Base-by-base conservation (phyloP, 768 basidiomycete species). In the Stropharia rugosoannulata region DNA sequence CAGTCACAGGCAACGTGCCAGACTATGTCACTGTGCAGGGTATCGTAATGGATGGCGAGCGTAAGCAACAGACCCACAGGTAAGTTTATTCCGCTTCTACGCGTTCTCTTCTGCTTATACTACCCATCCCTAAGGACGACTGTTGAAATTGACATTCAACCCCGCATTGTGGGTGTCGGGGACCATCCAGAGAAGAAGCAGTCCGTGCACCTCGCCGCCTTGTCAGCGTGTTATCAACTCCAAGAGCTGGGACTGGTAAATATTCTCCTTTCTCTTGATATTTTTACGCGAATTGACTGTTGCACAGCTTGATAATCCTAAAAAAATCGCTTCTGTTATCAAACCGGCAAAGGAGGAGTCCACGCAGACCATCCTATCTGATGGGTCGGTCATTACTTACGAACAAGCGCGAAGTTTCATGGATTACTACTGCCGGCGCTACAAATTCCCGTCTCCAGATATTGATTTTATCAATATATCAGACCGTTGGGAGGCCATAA, bases 361-460 rank as follows among this genome's bases (percentile, higher is more conserved):
- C 27, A 66, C 59, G 0, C 65, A 70, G 25, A 57, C 68, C 36
- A 57, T 58, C 8, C 74, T 95, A 10, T 82, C 85, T 2, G 88
- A 93, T 63, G 84, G 85, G 22, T 78, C 82, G 10, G 63, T 71
- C 18, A 80, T 95, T 59, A 74, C 73, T 6, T 86, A 86, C 49
- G 90, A 92, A 49, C 80, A 80, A 49, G 93, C 93, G 3, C 84
- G 88, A 47, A 84, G 81, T 57, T 98, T 98, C 75, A 95, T 97
- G 88, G 95, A 95, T 59, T 98, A 90, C 68, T 98, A 98, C 64
- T 96, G 94, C 66, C 81, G 85, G 43, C 79, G 84, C 36, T 97
- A 85, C 67, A 74, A 75, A 22, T 95, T 95, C 64, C 76, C 79
- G 9, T 82, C 81, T 59, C 92, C 93, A 2, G 87, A 90, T 47